Percentiles rank a stretch among this genome's conserved stretches.
These are phyloP conservation scores for Botryotinia convoluta DNA, from an alignment of 2,329 filamentous ascomycete genomes.

Conservation along the genomic window DNA sequence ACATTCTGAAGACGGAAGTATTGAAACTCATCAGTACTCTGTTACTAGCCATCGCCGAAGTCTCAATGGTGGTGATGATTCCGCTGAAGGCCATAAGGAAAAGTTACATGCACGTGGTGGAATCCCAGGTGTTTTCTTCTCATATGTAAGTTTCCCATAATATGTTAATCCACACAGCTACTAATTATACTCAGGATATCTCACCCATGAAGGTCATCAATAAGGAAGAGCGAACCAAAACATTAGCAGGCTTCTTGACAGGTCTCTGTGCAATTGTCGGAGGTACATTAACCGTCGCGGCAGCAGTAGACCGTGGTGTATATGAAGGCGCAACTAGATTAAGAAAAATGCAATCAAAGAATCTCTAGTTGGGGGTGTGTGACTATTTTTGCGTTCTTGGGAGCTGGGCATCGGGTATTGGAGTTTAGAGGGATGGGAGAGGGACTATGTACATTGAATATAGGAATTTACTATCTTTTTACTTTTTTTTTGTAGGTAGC, in stretches of 20 bases:
- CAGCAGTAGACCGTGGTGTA: conserved; percentile 83
- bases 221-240: conserved; percentile 84
- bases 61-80: conserved; percentile 77
- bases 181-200: conserved; percentile 65
- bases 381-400: not conserved
- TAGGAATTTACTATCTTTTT: conserved; percentile 4
- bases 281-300: conserved; percentile 91
- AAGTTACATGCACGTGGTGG: conserved; percentile 84
- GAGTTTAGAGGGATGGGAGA: conserved; percentile 28
- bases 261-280: conserved; percentile 93
- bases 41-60: conserved; percentile 96
- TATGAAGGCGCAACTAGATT: conserved; percentile 84
- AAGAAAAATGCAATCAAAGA: conserved; percentile 78
- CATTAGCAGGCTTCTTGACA: conserved; percentile 87
- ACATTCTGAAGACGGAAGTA: conserved; percentile 66
- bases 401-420: conserved; percentile 10
- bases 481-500: not conserved
- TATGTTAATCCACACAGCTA: not conserved
- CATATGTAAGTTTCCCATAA: conserved; percentile 66
- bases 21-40: conserved; percentile 98
- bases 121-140: conserved; percentile 98
- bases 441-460: conserved; percentile 23
- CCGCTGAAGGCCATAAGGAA: conserved; percentile 86
- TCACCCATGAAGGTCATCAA: conserved; percentile 99
- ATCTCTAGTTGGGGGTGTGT: conserved; percentile 43